Base-by-base conservation (phyloP, 192 early-diverging fungal species). In the Coemansia sp. region DNA sequence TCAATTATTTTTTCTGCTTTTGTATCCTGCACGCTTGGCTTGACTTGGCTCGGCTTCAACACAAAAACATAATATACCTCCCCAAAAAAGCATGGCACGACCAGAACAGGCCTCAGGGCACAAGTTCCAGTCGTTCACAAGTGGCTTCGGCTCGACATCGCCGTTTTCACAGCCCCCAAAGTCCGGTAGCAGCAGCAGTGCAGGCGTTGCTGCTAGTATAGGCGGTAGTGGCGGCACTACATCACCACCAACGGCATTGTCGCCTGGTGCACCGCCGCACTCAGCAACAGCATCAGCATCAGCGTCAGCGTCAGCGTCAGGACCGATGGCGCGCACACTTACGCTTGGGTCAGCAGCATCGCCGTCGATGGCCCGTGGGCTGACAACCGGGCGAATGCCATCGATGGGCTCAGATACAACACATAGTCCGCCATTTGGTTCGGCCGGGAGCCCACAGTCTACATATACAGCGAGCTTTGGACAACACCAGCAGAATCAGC, bases 151-250 rank as follows among this genome's bases (percentile, higher is more conserved):
- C 47, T 45, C 69, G 13, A 22, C 63, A 1, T 78, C 77, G 56
- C 77, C 78, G 8, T 81, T 81, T 56, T 76, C 78, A 19, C 78
- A 81, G 67, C 78, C 78, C 39, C 76, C 66, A 62, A 60, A 66
- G 62, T 41, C 63, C 26, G 37, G 63, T 21, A 26, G 26, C 26
- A 26, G 26, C 26, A 26, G 26, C 19, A 8, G 42, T 39, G 42
- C 52, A 36, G 48, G 37, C 16, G 26, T 52, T 32, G 57, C 57
- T 39, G 37, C 57, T 26, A 3, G 26, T 26, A 26, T 26, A 26
- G 26, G 26, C 26, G 26, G 26, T 3, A 26, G 26, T 26, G 22
- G 21, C 7, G 21, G 51, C 16, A 1, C 16, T 37, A 32, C 45
- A 60, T n/a, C 42, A 18, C 52, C 65, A 58, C 26, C 26, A 26